Evolutionary conservation across 176 grass and related monocot species (phyloP).

Genomic region (Chrysopogon serrulatus): DNA sequence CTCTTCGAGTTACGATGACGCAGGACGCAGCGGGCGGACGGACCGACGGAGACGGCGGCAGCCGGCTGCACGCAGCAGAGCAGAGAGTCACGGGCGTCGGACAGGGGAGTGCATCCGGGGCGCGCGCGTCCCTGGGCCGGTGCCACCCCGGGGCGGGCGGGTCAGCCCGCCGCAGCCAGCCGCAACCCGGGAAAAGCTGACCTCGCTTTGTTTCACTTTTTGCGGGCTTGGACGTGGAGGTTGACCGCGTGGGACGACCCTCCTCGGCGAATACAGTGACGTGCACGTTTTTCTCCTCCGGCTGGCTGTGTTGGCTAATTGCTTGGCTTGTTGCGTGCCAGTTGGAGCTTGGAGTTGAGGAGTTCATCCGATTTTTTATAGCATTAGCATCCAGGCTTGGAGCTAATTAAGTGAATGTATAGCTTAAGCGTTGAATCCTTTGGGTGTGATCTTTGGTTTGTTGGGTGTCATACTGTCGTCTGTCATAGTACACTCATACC

Average conservation of each 20-base stretch:
- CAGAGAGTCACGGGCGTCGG: not conserved
- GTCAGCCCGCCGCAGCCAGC: not conserved
- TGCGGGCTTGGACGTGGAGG: not conserved
- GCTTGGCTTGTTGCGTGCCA: too few species aligned
- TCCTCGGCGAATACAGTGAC: not conserved
- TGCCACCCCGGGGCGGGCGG: not conserved
- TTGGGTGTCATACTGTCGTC: too few species aligned
- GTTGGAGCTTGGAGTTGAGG: too few species aligned
- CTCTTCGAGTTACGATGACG: not conserved
- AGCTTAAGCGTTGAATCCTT: too few species aligned
- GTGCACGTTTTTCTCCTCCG: not conserved
- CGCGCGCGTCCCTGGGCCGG: not conserved
- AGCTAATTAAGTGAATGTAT: too few species aligned
- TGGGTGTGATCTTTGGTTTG: too few species aligned
- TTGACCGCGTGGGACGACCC: not conserved
- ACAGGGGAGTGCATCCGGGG: not conserved
- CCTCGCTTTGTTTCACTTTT: not conserved
- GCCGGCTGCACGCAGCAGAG: too few species aligned
- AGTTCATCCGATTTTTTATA: too few species aligned
- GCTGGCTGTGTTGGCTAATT: not conserved
- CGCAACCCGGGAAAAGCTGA: not conserved
- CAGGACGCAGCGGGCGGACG: not conserved
- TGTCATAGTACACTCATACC: too few species aligned
- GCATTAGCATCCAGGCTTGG: too few species aligned
- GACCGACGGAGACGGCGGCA: not conserved